Evolutionary conservation across 2,329 filamentous ascomycete genomes (phyloP).

Genomic region (Rhinocladiella mackenziei): DNA sequence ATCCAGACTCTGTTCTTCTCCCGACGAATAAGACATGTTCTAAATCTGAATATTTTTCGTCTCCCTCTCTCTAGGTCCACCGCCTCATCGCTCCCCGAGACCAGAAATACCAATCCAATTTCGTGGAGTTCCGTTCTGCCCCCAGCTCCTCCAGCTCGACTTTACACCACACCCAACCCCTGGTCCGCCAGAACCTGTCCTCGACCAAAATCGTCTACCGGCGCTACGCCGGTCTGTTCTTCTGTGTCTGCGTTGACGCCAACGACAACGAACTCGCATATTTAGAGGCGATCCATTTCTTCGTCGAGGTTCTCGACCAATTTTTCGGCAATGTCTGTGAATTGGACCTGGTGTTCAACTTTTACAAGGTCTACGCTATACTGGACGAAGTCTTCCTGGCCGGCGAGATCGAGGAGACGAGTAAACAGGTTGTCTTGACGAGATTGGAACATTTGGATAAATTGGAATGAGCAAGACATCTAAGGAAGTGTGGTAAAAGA

Average conservation of each 20-base stretch:
- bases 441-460: slow-evolving; percentile 94
- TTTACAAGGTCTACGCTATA: slow-evolving; percentile 89
- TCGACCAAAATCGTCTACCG: slow-evolving; percentile 94
- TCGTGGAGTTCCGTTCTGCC: slow-evolving; percentile 69
- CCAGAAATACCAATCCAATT: slow-evolving; percentile 99
- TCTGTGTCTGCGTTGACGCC: slow-evolving; percentile 97
- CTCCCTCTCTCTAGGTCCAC: slow-evolving; percentile 63
- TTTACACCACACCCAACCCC: slow-evolving; percentile 20
- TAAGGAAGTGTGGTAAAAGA: too few species aligned
- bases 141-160: slow-evolving; percentile 14
- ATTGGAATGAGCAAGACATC: slow-evolving; percentile 79
- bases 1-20: too few species aligned
- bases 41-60: too few species aligned
- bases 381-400: slow-evolving; percentile 97
- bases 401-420: slow-evolving; percentile 97
- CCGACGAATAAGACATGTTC: too few species aligned
- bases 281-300: slow-evolving; percentile 97
- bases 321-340: slow-evolving; percentile 99
- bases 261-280: slow-evolving; percentile 98
- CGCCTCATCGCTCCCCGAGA: slow-evolving; percentile 95
- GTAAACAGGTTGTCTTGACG: slow-evolving; percentile 94
- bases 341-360: slow-evolving; percentile 77
- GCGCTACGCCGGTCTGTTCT: slow-evolving; percentile 95
- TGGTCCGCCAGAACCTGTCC: slow-evolving; percentile 30
- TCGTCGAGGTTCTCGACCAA: slow-evolving; percentile 95